These are phyloP conservation scores for Ilyonectria mors-panacis DNA, from an alignment of 2,329 filamentous ascomycete genomes.

Conservation along the genomic window DNA sequence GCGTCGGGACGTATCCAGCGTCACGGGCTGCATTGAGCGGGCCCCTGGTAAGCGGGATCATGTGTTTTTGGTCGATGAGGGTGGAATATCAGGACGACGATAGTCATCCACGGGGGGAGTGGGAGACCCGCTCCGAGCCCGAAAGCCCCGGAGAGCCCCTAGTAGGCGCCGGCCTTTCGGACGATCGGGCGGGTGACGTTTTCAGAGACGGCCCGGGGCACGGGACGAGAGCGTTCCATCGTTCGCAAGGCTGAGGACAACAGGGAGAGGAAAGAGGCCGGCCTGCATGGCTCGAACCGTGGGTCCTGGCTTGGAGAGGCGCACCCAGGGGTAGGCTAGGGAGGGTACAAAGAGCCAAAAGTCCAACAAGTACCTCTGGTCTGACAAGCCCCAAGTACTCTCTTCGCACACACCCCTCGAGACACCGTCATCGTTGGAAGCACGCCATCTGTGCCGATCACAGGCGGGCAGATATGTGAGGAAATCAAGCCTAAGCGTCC, in stretches of 20 bases:
- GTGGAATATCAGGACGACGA: background rate
- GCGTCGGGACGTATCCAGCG: background rate
- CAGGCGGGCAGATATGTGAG: constrained; percentile 5
- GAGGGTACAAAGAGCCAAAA: constrained; percentile 20
- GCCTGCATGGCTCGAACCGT: constrained; percentile 32
- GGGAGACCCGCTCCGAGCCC: constrained; percentile 13
- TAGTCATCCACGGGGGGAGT: background rate
- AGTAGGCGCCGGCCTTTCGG: constrained; percentile 19
- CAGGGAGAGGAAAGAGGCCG: background rate
- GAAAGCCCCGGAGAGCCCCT: constrained; percentile 12
- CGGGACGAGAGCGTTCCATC: constrained; percentile 28
- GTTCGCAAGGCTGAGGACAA: constrained; percentile 34
- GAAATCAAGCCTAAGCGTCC: constrained; percentile 18
- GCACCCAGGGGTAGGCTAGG: constrained; percentile 7
- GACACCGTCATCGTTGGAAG: constrained; percentile 7
- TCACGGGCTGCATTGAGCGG: background rate
- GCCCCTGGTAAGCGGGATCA: constrained; percentile 12
- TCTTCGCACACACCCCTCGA: constrained; percentile 8
- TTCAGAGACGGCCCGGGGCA: constrained; percentile 13
- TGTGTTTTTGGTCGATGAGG: background rate
- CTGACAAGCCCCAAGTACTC: constrained; percentile 40
- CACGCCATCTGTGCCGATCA: constrained; percentile 23
- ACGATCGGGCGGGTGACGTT: constrained; percentile 7
- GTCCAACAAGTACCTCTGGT: constrained; percentile 36
- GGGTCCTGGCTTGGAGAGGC: constrained; percentile 17